phyloP scores from a whole-genome alignment of 768 basidiomycete genomes.

The Tricholoma terreum region DNA sequence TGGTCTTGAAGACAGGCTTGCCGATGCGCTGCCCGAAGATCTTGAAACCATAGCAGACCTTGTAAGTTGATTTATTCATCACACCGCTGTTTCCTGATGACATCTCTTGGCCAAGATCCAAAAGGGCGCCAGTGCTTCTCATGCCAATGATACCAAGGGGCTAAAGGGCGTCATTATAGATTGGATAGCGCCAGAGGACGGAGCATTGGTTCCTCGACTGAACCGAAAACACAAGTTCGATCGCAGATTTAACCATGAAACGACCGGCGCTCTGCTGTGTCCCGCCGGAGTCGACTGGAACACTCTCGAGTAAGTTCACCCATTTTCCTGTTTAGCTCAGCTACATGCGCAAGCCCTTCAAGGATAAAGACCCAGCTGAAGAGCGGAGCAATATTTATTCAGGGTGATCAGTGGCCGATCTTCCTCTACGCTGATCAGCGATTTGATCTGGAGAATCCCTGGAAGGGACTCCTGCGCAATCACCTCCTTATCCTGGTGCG shows the following conservation, averaged over 20 bases:
- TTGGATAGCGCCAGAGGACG: background rate
- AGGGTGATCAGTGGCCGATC: conserved; percentile 23
- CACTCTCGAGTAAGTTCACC: background rate
- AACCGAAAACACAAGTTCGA: background rate
- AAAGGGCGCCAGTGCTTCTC: background rate
- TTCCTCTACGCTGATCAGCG: background rate
- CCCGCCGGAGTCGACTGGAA: background rate
- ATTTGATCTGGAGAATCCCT: conserved; percentile 23
- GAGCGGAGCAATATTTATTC: conserved; percentile 12
- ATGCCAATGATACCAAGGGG: background rate
- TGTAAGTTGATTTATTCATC: background rate
- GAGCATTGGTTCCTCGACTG: background rate
- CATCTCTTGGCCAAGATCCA: background rate
- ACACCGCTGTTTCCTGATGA: background rate
- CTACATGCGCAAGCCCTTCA: background rate
- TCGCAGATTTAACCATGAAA: conserved; percentile 3
- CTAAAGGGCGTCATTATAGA: background rate
- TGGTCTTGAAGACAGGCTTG: background rate
- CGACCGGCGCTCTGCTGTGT: conserved; percentile 1
- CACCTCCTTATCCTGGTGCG: conserved; percentile 8
- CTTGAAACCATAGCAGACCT: background rate
- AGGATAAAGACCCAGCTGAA: conserved; percentile 6
- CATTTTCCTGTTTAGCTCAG: background rate
- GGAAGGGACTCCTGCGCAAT: conserved; percentile 23
- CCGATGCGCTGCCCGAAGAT: background rate